A percentile compares a stretch with the other conserved stretches of the same genome.
Conservation (phyloP, 2,329 filamentous ascomycete genomes). For the Chrysosporium queenslandicum region DNA sequence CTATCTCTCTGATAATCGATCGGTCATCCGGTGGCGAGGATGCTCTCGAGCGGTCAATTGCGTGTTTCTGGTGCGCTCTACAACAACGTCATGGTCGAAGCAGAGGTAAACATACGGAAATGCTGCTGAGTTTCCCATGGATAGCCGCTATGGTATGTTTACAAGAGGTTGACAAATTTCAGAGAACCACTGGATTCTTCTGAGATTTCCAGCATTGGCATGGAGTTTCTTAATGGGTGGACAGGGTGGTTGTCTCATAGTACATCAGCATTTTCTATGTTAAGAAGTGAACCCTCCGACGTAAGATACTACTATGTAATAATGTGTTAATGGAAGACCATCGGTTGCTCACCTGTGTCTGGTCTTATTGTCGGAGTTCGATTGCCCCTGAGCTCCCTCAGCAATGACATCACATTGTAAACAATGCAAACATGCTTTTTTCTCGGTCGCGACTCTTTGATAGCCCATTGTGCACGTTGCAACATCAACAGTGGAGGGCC, state of each 20-base stretch:
- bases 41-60: conserved; percentile 23
- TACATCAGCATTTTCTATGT: too few relatives aligned
- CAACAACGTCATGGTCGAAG: neutral
- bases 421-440: conserved; percentile 10
- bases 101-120: conserved; percentile 5
- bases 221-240: too few relatives aligned
- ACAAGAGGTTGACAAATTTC: conserved; percentile 21
- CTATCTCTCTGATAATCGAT: conserved; percentile 19
- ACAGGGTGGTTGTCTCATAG: too few relatives aligned
- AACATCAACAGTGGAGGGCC: too few relatives aligned
- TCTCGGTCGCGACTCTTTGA: neutral
- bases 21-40: conserved; percentile 18
- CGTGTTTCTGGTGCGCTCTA: conserved; percentile 20
- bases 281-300: too few relatives aligned
- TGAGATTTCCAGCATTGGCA: neutral
- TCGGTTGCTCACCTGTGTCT: too few relatives aligned
- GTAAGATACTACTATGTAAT: too few relatives aligned
- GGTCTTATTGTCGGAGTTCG: too few relatives aligned
- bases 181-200: conserved; percentile 9
- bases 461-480: too few relatives aligned
- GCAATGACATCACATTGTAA: conserved; percentile 15
- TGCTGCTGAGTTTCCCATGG: conserved; percentile 22
- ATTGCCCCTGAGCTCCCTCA: neutral
- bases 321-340: neutral
- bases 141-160: conserved; percentile 22